Percentiles rank a stretch among this genome's conserved stretches.
Evolutionary conservation across 225 moss, liverwort and hornwort genomes (phyloP).

Genomic region (Polytrichum commune): DNA sequence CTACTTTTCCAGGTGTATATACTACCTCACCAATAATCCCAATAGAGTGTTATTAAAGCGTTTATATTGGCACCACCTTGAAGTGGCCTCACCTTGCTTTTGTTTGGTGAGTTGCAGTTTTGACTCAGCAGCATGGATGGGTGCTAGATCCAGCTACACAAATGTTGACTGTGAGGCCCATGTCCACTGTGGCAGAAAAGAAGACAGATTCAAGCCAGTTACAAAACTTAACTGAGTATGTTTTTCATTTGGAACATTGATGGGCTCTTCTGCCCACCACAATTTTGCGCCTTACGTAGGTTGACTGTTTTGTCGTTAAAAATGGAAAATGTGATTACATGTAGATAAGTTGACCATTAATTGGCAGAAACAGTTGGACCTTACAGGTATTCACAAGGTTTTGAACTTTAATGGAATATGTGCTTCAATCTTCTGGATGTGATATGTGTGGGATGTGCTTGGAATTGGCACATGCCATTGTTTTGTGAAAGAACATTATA

Average conservation of each 20-base stretch:
- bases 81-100: not conserved
- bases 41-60: no score
- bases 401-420: no score
- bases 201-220: slow-evolving; percentile 93
- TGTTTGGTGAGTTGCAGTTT: slow-evolving; percentile 55
- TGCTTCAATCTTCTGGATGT: not conserved
- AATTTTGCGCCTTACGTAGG: slow-evolving; percentile 32
- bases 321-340: not conserved
- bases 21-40: no score
- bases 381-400: no score
- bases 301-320: not conserved
- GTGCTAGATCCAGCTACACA: slow-evolving; percentile 76
- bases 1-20: no score
- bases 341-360: slow-evolving; percentile 3
- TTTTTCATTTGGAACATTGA: slow-evolving; percentile 98
- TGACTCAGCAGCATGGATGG: slow-evolving; percentile 87
- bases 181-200: slow-evolving; percentile 59
- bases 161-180: slow-evolving; percentile 79
- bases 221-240: slow-evolving; percentile 98
- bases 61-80: not conserved
- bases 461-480: not conserved
- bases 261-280: slow-evolving; percentile 16
- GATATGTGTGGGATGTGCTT: not conserved
- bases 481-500: no score
- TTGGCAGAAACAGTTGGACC: no score